phyloP scores from a whole-genome alignment of 1,139 yeast genomes.

The Magnusiomyces suaveolens region DNA sequence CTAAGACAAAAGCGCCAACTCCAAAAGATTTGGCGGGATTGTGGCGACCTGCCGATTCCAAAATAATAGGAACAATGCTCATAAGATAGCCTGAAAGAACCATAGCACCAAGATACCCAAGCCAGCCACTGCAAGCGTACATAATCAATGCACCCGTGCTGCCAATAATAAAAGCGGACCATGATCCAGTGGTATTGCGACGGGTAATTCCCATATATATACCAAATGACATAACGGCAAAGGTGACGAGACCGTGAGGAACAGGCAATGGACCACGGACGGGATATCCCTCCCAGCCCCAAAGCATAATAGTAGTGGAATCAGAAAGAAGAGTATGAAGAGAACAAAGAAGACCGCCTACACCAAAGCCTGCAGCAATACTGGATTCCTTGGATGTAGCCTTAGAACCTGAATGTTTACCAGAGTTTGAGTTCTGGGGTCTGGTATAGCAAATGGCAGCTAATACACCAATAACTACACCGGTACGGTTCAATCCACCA shows the following conservation, averaged over 20 bases:
- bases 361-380: slow-evolving; percentile 53
- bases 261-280: slow-evolving; percentile 79
- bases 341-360: slow-evolving; percentile 69
- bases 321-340: slow-evolving; percentile 71
- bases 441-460: slow-evolving; percentile 50
- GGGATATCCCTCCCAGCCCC: slow-evolving; percentile 96
- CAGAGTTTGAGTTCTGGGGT: slow-evolving; percentile 21
- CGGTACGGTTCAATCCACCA: slow-evolving; percentile 77
- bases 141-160: slow-evolving; percentile 42
- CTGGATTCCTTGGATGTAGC: slow-evolving; percentile 21
- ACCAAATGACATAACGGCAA: slow-evolving; percentile 53
- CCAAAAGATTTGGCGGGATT: slow-evolving; percentile 52
- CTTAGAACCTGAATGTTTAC: slow-evolving; percentile 3
- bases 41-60: slow-evolving; percentile 49
- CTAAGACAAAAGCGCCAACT: slow-evolving; percentile 44
- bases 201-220: slow-evolving; percentile 38
- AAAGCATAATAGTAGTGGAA: slow-evolving; percentile 70
- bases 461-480: slow-evolving; percentile 55
- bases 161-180: slow-evolving; percentile 33
- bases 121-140: slow-evolving; percentile 57
- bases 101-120: slow-evolving; percentile 73
- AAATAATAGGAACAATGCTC: slow-evolving; percentile 53
- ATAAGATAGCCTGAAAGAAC: slow-evolving; percentile 54
- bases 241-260: slow-evolving; percentile 71
- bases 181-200: slow-evolving; percentile 21